Base-by-base conservation (phyloP, 2,329 filamentous ascomycete species). In the Leptoxyphium fumago region DNA sequence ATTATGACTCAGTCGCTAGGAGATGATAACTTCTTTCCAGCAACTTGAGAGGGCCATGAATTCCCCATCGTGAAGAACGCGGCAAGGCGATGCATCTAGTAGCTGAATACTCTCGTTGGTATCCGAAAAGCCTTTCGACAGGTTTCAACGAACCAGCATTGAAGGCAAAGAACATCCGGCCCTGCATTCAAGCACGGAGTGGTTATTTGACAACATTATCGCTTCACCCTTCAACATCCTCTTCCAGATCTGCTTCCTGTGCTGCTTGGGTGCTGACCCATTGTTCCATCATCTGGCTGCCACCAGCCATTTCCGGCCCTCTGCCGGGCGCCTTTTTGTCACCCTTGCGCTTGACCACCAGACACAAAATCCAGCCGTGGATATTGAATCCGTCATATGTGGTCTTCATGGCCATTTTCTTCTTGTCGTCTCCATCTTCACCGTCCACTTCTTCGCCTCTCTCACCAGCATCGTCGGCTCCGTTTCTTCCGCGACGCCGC, bases 381-480 rank as follows among this genome's bases (percentile, higher is more conserved):
- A 98, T 95, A 55, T 82, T 84, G 65, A 96, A 96, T 8, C 91
- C 89, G 56, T 96, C 87, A 64, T 96, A 98, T 11, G 79, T 80
- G 21, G 89, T 91, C 48, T 82, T 80, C 68, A 95, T 76, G 15
- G 75, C 77, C 54, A 94, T 67, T 62, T 95, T 96, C 69, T 98
- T 95, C 66, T 95, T 93, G 57, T 94, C 83, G 45, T 83, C 78
- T 9, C 61, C 18, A 18, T 47, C 51, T 10, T 48, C 48, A 21
- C 52, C 58, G 4, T 48, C 47, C 5, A 48, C 46, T 17, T 55
- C 53, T 15, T 56, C 49, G 32, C 39, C 46, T 36, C 55, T 51
- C 36, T 47, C 45, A 29, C 11, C 38, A 15, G 38, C 13, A 3
- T 42, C 45, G 26, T 44, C 42, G 14, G 14, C 34, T 38, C n/a